A percentile compares a stretch with the other conserved stretches of the same genome.
Evolutionary conservation across 768 basidiomycete species (phyloP).

Genomic region (Naematelia aurantialba): DNA sequence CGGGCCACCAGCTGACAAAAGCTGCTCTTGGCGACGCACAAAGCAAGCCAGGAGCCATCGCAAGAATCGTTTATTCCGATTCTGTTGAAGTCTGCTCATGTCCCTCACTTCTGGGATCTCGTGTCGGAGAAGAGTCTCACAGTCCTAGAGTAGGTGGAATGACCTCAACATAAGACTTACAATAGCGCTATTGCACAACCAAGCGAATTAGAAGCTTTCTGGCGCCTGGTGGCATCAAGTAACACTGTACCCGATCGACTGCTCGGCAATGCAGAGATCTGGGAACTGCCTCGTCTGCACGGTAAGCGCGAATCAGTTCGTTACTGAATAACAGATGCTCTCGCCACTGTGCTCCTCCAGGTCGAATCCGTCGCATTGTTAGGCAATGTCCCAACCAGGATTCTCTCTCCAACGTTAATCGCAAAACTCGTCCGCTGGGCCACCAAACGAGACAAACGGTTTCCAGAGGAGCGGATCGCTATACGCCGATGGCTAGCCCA

Average conservation of each 20-base stretch:
- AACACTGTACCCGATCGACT: constrained; percentile 1
- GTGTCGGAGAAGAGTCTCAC: constrained; percentile 4
- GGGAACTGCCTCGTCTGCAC: constrained; percentile 27
- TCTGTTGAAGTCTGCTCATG: background rate
- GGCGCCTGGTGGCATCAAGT: background rate
- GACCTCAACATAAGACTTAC: background rate
- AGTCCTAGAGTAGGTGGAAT: constrained; percentile 19
- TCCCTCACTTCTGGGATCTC: constrained; percentile 6
- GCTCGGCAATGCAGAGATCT: constrained; percentile 16
- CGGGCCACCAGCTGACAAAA: background rate
- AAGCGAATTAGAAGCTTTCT: background rate
- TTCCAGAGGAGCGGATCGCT: background rate
- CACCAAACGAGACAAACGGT: background rate
- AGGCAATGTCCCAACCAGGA: background rate
- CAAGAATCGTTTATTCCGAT: background rate
- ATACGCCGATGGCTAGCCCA: background rate
- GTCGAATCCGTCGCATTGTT: background rate
- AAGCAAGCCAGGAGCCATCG: background rate
- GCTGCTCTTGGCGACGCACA: background rate
- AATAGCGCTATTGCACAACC: background rate
- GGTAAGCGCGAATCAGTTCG: constrained; percentile 12
- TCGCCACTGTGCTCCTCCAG: background rate
- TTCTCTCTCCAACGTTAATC: background rate
- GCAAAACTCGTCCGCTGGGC: background rate
- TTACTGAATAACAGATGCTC: background rate